Conservation (phyloP, 2,329 filamentous ascomycete genomes). For the Colletotrichum camelliae region DNA sequence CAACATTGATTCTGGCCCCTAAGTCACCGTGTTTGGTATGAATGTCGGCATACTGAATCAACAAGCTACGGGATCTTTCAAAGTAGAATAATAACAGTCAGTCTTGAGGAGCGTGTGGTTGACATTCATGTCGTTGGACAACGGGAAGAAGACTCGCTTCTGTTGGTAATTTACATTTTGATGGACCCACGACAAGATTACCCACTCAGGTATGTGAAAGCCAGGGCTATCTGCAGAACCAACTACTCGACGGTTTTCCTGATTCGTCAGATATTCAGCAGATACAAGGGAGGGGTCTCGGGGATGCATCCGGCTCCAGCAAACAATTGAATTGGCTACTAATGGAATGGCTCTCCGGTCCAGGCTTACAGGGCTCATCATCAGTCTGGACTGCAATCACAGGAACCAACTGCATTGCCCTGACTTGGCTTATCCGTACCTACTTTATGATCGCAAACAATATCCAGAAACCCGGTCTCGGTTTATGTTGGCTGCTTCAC, state of each 20-base stretch:
- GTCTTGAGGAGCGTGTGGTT: background rate
- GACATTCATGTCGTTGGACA: background rate
- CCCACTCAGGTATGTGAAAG: background rate
- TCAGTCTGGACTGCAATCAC: background rate
- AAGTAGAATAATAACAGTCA: background rate
- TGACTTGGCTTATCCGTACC: background rate
- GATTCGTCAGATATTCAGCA: background rate
- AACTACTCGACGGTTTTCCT: background rate
- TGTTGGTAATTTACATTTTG: background rate
- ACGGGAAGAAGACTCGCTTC: background rate
- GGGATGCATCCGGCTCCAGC: background rate
- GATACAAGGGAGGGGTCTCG: background rate
- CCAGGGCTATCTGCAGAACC: background rate
- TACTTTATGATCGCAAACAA: background rate
- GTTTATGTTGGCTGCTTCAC: too few species aligned
- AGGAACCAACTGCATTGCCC: background rate
- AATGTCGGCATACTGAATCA: too few species aligned
- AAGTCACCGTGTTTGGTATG: background rate
- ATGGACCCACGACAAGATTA: background rate
- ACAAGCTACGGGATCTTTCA: accelerated
- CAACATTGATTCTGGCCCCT: background rate
- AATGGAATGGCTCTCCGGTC: too few species aligned
- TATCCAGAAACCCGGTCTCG: too few species aligned
- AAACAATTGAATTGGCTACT: background rate
- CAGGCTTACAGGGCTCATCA: background rate